A percentile compares a stretch with the other conserved stretches of the same genome.
Conservation (phyloP, 768 basidiomycete species). For the Gloeopeniophorella convolvens region DNA sequence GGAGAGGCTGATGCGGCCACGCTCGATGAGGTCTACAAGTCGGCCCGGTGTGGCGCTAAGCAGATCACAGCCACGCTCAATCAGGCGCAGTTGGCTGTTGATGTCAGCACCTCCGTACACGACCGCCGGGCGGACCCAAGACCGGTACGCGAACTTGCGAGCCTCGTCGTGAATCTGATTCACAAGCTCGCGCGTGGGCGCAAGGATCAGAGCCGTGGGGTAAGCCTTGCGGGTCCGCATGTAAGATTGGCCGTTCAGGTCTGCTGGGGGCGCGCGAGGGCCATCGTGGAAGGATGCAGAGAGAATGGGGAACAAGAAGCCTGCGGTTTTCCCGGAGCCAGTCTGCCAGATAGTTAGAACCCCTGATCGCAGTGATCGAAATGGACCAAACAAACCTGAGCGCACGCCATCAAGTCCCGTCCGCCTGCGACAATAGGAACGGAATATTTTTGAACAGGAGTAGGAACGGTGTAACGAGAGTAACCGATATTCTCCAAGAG, state of each 20-base stretch:
- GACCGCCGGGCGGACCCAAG: slow-evolving; percentile 98
- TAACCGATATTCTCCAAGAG: slow-evolving; percentile 91
- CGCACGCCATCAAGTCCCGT: slow-evolving; percentile 92
- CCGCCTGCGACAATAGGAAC: slow-evolving; percentile 93
- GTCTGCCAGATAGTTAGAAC: slow-evolving; percentile 49
- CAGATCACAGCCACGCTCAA: slow-evolving; percentile 96
- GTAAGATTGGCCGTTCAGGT: slow-evolving; percentile 42
- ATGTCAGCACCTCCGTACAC: slow-evolving; percentile 99
- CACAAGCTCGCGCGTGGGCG: slow-evolving; percentile 97
- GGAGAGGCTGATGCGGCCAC: slow-evolving; percentile 91
- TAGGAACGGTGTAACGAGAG: slow-evolving; percentile 92
- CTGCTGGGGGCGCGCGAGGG: slow-evolving; percentile 63
- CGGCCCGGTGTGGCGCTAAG: slow-evolving; percentile 97
- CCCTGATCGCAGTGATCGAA: slow-evolving; percentile 11
- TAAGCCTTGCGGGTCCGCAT: slow-evolving; percentile 80
- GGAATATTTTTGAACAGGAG: slow-evolving; percentile 99
- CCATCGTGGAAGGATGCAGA: slow-evolving; percentile 86
- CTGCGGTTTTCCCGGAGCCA: slow-evolving; percentile 98
- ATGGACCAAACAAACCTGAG: slow-evolving; percentile 52
- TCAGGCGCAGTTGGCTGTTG: slow-evolving; percentile 84
- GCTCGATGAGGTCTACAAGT: slow-evolving; percentile 96
- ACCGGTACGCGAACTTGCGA: slow-evolving; percentile 97
- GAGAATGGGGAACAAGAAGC: slow-evolving; percentile 98
- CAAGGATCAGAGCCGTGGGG: slow-evolving; percentile 95
- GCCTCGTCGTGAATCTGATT: slow-evolving; percentile 99